Conservation (phyloP, 257 asterid species). For the Solanum rostratum region DNA sequence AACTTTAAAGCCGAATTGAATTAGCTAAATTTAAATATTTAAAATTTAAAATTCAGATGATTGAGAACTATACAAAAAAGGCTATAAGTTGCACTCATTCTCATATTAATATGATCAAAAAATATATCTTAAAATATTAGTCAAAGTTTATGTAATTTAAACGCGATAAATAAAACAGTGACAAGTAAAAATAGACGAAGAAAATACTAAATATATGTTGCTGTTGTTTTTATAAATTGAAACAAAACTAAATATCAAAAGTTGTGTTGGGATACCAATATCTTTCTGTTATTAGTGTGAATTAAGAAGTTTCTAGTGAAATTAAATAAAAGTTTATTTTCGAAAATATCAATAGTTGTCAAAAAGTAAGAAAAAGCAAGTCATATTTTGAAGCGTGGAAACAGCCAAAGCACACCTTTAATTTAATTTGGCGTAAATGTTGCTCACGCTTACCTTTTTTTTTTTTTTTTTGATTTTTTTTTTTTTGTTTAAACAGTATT, state of each 20-base stretch:
- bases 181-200: no score
- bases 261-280: background rate
- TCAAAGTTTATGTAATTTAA: no score
- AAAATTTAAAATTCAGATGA: no score
- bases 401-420: background rate
- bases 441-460: background rate
- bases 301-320: background rate
- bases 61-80: no score
- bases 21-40: no score
- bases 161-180: no score
- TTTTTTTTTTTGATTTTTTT: background rate
- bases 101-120: no score
- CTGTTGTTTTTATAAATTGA: no score
- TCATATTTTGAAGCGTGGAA: background rate
- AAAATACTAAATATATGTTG: no score
- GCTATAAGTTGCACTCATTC: no score
- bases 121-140: no score
- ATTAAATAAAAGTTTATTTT: background rate
- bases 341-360: background rate
- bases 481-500: background rate
- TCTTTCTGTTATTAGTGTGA: background rate
- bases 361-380: background rate
- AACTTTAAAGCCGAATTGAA: no score
- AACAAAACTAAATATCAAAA: background rate
- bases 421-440: background rate